Evolutionary conservation across 495 filamentous ascomycete species (phyloP), one percentile per base, ranked within the genome.

Genomic region (Aspergillus sparsus): DNA sequence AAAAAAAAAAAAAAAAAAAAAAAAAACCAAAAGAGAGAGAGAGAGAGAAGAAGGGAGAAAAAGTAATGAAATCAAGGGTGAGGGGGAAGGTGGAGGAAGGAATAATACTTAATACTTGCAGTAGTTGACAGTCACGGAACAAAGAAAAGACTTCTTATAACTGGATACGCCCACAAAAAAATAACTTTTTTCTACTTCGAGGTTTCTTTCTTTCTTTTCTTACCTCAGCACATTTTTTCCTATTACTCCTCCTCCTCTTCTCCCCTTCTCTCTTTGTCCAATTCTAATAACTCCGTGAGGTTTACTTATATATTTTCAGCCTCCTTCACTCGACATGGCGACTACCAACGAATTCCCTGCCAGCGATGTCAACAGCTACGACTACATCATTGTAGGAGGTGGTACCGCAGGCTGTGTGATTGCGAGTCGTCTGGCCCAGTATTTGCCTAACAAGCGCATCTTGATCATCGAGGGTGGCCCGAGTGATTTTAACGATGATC

Each of bases 371-470:
- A 80, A 86, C 76, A 80, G 77, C 79, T 96, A 86, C 75, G 91
- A 96, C 77, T 94, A 92, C 70, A 79, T 96, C 58, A 87, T 96
- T 66, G 84, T 95, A 12, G 91, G 90, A 60, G 92, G 90, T 51
- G 92, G 92, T 66, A 95, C 92, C 34, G 91, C 92, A 7, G 92
- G 92, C 56, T 90, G 92, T 71, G 90, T 93, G 42, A 87, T 97
- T 68, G 92, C 90, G 49, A 82, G 85, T 21, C 82, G 87, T 18
- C 77, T 89, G 76, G 84, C 81, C 2, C 77, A 87, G 64, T 89
- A 89, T 64, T 70, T 89, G 39, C 86, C 87, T 27, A 77, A 87
- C 69, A 87, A 86, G 71, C 81, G 75, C 12, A 79, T 86, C 53
- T 77, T 90, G 34, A 71, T 89, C 59, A 83, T 90, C 59, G 87